Evolutionary conservation across 305 asterid species (phyloP).

Genomic region (Solanum hybrid): DNA sequence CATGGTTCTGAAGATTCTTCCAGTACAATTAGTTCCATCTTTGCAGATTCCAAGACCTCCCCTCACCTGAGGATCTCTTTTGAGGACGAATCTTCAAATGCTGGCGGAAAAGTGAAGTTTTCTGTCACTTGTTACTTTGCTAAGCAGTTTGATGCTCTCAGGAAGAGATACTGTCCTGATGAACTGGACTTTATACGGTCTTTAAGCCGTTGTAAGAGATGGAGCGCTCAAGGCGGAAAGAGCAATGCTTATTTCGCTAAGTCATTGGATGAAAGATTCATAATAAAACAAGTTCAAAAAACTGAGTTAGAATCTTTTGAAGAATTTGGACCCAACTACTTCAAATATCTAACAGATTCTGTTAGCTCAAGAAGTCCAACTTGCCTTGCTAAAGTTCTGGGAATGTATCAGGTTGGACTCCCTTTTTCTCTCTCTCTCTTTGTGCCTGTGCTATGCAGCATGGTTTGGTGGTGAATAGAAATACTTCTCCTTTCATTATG

Average conservation of each 20-base stretch:
- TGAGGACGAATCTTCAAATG: slow-evolving; percentile 50
- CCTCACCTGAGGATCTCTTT: slow-evolving; percentile 74
- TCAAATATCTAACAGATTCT: slow-evolving; percentile 60
- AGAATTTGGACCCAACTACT: slow-evolving; percentile 68
- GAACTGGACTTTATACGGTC: slow-evolving; percentile 68
- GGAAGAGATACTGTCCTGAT: slow-evolving; percentile 63
- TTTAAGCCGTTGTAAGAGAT: slow-evolving; percentile 72
- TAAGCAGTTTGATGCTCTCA: slow-evolving; percentile 62
- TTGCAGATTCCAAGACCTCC: slow-evolving; percentile 40
- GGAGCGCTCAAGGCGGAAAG: slow-evolving; percentile 99
- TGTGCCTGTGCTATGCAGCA: neutral
- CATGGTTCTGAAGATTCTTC: slow-evolving; percentile 46
- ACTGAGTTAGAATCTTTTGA: slow-evolving; percentile 90
- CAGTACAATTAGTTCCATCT: slow-evolving; percentile 20
- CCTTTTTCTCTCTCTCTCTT: neutral
- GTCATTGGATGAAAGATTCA: slow-evolving; percentile 84
- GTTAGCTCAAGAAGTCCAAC: slow-evolving; percentile 81
- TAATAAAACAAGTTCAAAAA: slow-evolving; percentile 81
- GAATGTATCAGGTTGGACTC: slow-evolving; percentile 75
- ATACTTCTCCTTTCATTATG: neutral
- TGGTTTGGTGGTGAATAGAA: neutral
- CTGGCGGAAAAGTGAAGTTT: slow-evolving; percentile 52
- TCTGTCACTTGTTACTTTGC: slow-evolving; percentile 79
- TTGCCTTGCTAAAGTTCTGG: slow-evolving; percentile 89
- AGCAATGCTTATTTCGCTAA: slow-evolving; percentile 87